Base-by-base conservation (phyloP, 2,329 filamentous ascomycete genomes). In the Lithohypha guttulata region DNA sequence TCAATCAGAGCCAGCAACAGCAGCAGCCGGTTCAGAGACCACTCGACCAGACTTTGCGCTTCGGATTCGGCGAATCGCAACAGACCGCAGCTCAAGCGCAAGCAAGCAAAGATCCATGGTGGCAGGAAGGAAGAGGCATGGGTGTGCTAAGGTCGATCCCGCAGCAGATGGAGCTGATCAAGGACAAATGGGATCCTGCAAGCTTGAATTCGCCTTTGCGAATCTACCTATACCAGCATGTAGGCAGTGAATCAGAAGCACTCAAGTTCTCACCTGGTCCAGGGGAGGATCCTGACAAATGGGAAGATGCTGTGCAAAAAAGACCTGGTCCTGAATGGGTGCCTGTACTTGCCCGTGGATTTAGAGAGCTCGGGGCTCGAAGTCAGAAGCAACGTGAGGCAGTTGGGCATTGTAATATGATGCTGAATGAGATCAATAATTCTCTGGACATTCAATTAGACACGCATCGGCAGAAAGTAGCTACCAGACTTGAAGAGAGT, bases 361-460 rank as follows among this genome's bases (percentile, higher is more conserved):
- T 79, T 53, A 66, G 66, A 49, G 68, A 74, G 36, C 59, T 80
- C 15, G 73, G 70, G 27, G 64, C 69, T 46, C 70, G 76, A 32
- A 68, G 77, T 27, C 63, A 70, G 45, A 65, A 66, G 41, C 76
- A 79, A 53, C 65, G 66, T 21, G 63, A 70, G 41, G 71, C 71
- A 35, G 64, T 79, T n/a, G 62, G 64, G 19, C 67, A 68, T 50
- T 66, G 78, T 52, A 71, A 73, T 46, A 63, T 63, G 30, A 69
- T 75, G 17, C 58, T 79, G 21, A 75, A 79, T 52, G 74, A 80
- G 55, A 79, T 80, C 60, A 78, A 79, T 57, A 71, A 71, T 46
- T 70, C 65, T 19, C 62, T 80, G n/a, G 66, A 66, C 2, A 63
- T 70, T 8, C 63, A 78, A 44, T 69, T 79, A 43, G 68, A 73